Evolutionary conservation across 1,139 yeast genomes (phyloP).

Genomic region (Entelexis sorbosivorans): DNA sequence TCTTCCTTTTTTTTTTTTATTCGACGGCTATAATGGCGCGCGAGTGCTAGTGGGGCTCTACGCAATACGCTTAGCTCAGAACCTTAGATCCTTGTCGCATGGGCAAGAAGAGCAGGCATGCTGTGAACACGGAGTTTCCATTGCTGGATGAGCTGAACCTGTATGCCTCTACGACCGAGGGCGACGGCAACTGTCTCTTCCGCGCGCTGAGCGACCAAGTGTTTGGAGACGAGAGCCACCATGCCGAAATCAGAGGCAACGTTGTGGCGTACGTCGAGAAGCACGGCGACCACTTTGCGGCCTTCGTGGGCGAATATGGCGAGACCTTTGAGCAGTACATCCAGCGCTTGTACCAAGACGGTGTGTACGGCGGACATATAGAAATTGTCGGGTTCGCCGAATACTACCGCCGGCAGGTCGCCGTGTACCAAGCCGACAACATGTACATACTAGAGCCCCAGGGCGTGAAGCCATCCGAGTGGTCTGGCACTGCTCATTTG

Average conservation of each 20-base stretch:
- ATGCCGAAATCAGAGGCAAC: constrained; percentile 28
- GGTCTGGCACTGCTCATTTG: constrained; percentile 26
- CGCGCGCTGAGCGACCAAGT: constrained; percentile 36
- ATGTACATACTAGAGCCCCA: constrained; percentile 29
- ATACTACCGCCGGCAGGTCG: constrained; percentile 27
- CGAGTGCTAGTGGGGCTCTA: neutral
- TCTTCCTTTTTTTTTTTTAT: no score
- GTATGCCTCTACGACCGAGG: constrained; percentile 33
- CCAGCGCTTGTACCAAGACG: constrained; percentile 32
- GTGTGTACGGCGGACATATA: constrained; percentile 35
- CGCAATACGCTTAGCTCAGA: neutral
- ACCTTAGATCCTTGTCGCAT: neutral
- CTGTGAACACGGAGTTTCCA: constrained; percentile 29
- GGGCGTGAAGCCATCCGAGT: constrained; percentile 10
- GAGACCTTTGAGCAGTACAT: constrained; percentile 31
- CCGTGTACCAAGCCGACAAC: constrained; percentile 33
- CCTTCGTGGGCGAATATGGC: constrained; percentile 29
- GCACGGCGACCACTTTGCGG: constrained; percentile 27
- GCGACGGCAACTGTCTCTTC: constrained; percentile 38
- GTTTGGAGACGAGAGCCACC: constrained; percentile 32
- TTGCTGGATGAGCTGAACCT: constrained; percentile 30
- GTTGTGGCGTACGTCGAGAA: constrained; percentile 30
- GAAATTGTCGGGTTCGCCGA: constrained; percentile 37
- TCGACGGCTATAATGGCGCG: no score
- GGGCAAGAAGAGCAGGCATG: neutral